Conservation (phyloP, 2,329 filamentous ascomycete species). For the Massarina eburnea region DNA sequence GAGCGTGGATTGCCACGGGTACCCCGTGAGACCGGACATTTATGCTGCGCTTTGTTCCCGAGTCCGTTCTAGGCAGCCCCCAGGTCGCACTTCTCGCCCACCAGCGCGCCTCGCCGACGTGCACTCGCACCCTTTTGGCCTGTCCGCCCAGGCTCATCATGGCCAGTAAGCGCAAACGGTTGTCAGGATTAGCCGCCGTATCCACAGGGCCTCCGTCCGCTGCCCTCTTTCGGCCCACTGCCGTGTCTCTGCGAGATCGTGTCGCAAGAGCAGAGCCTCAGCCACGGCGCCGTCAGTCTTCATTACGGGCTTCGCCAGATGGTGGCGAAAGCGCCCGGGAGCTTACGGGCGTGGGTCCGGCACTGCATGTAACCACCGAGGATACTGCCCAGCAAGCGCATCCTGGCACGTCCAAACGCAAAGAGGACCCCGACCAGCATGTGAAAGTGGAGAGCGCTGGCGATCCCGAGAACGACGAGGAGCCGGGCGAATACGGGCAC, state of each 20-base stretch:
- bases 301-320: conserved; percentile 49
- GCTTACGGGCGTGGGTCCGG: too few species aligned
- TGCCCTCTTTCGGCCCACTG: conserved; percentile 3
- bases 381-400: conserved; percentile 5
- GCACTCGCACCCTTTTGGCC: conserved; percentile 8
- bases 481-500: conserved; percentile 14
- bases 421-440: conserved; percentile 24
- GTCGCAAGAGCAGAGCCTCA: conserved; percentile 24
- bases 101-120: conserved; percentile 15
- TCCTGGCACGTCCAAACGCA: conserved; percentile 25
- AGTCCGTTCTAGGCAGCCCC: conserved; percentile 9
- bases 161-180: conserved; percentile 36
- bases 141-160: conserved; percentile 15
- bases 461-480: conserved; percentile 56
- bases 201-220: conserved; percentile 7
- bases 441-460: conserved; percentile 29
- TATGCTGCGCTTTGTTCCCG: conserved; percentile 31
- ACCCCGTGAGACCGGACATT: conserved; percentile 18
- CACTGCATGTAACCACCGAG: conserved; percentile 1
- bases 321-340: too few species aligned
- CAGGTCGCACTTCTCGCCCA: conserved; percentile 21
- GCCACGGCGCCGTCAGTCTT: conserved; percentile 29
- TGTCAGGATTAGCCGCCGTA: conserved; percentile 22
- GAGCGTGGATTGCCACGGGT: background rate
- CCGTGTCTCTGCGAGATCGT: background rate